phyloP scores from a whole-genome alignment of 108 stramenopile genomes.

The Chaetoceros muelleri region DNA sequence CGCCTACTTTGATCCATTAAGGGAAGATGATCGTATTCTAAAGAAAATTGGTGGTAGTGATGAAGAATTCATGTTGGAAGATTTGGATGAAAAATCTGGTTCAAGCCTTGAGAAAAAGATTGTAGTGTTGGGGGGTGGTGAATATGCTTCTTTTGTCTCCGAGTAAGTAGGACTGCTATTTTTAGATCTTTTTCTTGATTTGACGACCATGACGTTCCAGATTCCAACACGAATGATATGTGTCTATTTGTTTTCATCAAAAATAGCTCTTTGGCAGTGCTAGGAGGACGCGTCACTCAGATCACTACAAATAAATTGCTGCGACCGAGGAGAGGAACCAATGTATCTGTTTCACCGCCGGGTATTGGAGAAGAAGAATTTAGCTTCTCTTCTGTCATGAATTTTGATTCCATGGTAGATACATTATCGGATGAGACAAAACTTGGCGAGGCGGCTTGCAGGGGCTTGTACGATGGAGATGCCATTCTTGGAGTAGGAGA shows the following conservation, averaged over 20 bases:
- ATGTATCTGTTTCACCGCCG: conserved; percentile 40
- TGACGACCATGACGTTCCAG: background rate
- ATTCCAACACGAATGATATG: background rate
- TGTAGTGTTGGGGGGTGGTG: conserved; percentile 61
- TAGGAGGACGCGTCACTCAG: conserved; percentile 49
- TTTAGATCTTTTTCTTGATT: background rate
- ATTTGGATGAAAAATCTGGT: no score
- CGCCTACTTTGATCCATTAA: conserved; percentile 20
- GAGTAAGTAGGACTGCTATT: conserved; percentile 22
- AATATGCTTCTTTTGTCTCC: conserved; percentile 54
- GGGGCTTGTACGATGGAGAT: background rate
- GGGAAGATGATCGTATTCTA: conserved; percentile 3
- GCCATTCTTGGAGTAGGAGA: background rate
- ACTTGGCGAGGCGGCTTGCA: background rate
- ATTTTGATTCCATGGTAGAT: conserved; percentile 73
- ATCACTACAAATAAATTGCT: conserved; percentile 34
- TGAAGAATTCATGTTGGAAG: conserved; percentile 1
- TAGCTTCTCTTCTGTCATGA: conserved; percentile 52
- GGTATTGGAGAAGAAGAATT: conserved; percentile 35
- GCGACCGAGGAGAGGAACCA: background rate
- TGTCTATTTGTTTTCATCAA: background rate
- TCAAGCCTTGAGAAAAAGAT: conserved; percentile 30
- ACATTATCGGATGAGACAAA: conserved; percentile 51
- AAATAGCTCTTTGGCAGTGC: conserved; percentile 37
- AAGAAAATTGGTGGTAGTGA: conserved; percentile 45